Evolutionary conservation across 176 grass and related monocot species (phyloP).

Genomic region (Cenchrus americanus): DNA sequence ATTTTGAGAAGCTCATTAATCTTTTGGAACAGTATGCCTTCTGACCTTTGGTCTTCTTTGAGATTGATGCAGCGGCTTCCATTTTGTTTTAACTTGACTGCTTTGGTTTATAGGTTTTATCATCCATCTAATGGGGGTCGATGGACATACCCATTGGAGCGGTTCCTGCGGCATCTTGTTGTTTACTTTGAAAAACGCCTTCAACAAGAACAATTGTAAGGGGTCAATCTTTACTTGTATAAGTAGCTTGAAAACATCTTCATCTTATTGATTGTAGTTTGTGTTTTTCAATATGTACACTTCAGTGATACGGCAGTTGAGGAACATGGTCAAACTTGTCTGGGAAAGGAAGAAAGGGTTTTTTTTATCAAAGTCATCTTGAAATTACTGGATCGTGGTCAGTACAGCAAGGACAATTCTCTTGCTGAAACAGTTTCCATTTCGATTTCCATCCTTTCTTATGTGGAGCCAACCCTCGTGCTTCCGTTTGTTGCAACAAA

Average conservation of each 20-base stretch:
- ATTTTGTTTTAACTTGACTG: conserved; percentile 36
- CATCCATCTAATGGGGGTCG: conserved; percentile 98
- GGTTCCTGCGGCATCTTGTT: conserved; percentile 81
- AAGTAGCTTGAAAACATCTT: conserved; percentile 13
- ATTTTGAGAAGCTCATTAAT: conserved; percentile 91
- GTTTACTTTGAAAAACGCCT: conserved; percentile 85
- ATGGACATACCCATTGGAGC: conserved; percentile 86
- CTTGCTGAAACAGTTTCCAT: conserved; percentile 89
- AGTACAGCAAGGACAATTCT: conserved; percentile 93
- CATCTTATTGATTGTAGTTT: conserved; percentile 27
- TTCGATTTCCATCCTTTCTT: conserved; percentile 88
- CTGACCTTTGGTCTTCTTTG: conserved; percentile 44
- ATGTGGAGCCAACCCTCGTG: conserved; percentile 83
- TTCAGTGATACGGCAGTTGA: conserved; percentile 46
- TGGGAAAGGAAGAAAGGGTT: conserved; percentile 77
- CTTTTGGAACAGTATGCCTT: conserved; percentile 90
- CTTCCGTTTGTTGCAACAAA: conserved; percentile 86
- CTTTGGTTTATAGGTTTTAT: conserved; percentile 79
- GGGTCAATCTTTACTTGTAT: conserved; percentile 22
- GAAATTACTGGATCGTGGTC: conserved; percentile 94
- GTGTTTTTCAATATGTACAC: conserved; percentile 39
- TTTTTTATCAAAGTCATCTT: conserved; percentile 73
- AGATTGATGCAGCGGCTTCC: conserved; percentile 29
- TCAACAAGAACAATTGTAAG: conserved; percentile 86
- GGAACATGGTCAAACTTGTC: conserved; percentile 41